Base-by-base conservation (phyloP, 805 yeast genomes). In the Starmerella floris region DNA sequence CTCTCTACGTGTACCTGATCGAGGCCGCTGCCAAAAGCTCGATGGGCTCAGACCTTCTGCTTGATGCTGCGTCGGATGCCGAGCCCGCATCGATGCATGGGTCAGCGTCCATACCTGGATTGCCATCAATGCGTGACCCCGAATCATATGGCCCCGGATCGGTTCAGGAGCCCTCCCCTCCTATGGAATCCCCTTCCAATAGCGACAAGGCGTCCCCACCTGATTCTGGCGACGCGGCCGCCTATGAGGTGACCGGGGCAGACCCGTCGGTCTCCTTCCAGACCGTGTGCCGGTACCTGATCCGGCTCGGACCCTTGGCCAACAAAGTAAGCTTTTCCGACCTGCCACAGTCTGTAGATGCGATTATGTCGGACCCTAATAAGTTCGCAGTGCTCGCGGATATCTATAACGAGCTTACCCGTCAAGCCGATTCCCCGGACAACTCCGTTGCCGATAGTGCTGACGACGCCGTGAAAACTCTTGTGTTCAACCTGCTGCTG, bases 401-500 rank as follows among this genome's bases (percentile, higher is more conserved):
- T 10, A 43, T 46, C 21, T 52, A 43, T 22, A 36, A 30, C 2
- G 53, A 44, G 3, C 28, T 55, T 26, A 19, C 23, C 23, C 28
- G 8, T 25, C 11, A 25, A 9, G 11, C 8, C 8, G 13, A 25
- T 13, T 25, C 28, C 13, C 11, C 28, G 13, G 28, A 25, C 8
- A 8, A 8, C 28, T 9, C 11, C 28, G 28, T 13, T 25, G 28
- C 28, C 13, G n/a, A 16, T 10, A 16, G 13, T 15, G 36, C 26
- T 31, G 42, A 25, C 9, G 25, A 19, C 8, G 31, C 23, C 30
- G 53, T 51, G 23, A 47, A 49, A 23, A 49, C 56, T 9, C 44
- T 57, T 6, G 23, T 55, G 13, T 47, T 54, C 34, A 56, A 55
- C 28, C 28, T 57, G 27, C 32, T 56, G 15, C 35, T 56, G 26